These are phyloP conservation scores for Xylaria polymorpha DNA, from an alignment of 2,329 filamentous ascomycete species.

Conservation along the genomic window DNA sequence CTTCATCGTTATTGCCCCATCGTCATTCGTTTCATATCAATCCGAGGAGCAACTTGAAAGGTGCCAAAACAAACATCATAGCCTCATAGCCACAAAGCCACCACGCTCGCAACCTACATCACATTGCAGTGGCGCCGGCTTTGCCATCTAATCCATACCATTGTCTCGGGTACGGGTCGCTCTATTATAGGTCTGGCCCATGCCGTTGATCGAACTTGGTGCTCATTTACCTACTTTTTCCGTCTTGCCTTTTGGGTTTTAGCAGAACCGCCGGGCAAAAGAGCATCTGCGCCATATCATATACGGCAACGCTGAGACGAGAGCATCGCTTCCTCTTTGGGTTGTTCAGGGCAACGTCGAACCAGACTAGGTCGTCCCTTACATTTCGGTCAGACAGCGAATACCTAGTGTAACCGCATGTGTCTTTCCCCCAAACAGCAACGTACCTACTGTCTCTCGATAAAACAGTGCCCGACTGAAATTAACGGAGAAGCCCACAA, in stretches of 20 bases:
- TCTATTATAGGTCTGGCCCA: neutral
- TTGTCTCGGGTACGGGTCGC: neutral
- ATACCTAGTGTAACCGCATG: constrained; percentile 24
- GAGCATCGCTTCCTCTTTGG: constrained; percentile 33
- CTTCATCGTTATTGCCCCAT: constrained; percentile 31
- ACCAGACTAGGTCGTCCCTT: constrained; percentile 31
- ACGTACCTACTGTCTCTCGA: constrained; percentile 1
- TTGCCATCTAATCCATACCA: constrained; percentile 2
- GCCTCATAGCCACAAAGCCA: constrained; percentile 17
- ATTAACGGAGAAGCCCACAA: constrained; percentile 33
- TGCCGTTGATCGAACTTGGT: neutral
- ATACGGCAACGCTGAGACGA: constrained; percentile 7
- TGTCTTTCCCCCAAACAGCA: constrained; percentile 34
- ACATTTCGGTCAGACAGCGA: constrained; percentile 26
- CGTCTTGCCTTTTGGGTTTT: constrained; percentile 5
- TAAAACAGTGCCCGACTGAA: constrained; percentile 31
- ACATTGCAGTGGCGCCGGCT: constrained; percentile 13
- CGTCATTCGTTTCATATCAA: constrained; percentile 30
- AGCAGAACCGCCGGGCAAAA: constrained; percentile 5
- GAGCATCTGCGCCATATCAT: constrained; percentile 17
- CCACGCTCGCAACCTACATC: constrained; percentile 4
- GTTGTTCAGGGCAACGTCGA: constrained; percentile 21
- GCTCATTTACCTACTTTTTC: constrained; percentile 11
- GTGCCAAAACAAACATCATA: constrained; percentile 14
- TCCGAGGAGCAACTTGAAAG: constrained; percentile 1